These are phyloP conservation scores for Atalantia buxifolia DNA, from an alignment of 345 rosid species.

Conservation along the genomic window DNA sequence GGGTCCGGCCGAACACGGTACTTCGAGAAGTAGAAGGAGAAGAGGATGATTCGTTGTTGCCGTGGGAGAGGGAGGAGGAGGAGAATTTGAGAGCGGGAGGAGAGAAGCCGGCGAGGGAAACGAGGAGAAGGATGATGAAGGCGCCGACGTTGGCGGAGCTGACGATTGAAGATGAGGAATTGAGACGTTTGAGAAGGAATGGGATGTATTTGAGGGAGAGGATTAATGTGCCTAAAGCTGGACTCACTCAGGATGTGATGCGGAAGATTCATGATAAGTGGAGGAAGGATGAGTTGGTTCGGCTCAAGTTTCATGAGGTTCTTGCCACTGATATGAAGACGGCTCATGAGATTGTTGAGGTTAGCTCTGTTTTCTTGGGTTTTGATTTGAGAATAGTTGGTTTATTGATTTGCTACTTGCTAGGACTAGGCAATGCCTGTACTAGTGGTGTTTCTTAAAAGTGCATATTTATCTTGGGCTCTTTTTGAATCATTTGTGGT, in stretches of 20 bases:
- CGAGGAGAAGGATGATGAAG: slow-evolving; percentile 43
- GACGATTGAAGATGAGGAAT: slow-evolving; percentile 84
- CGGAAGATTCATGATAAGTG: slow-evolving; percentile 89
- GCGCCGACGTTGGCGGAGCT: slow-evolving; percentile 91
- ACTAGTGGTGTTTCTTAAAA: not conserved
- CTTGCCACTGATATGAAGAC: slow-evolving; percentile 92
- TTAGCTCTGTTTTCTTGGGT: slow-evolving; percentile 22
- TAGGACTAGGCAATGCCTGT: not conserved
- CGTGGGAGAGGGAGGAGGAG: slow-evolving; percentile 60
- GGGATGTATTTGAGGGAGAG: slow-evolving; percentile 84
- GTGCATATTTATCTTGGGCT: too few relatives aligned
- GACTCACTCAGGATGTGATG: slow-evolving; percentile 73
- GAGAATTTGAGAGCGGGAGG: slow-evolving; percentile 26
- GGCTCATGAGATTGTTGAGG: slow-evolving; percentile 96
- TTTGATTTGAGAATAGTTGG: not conserved
- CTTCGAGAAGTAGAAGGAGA: slow-evolving; percentile 42
- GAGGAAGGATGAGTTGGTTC: slow-evolving; percentile 91
- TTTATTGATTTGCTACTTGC: not conserved
- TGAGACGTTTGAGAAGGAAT: slow-evolving; percentile 68
- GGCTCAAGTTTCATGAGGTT: slow-evolving; percentile 92
- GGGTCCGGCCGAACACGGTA: slow-evolving; percentile 83
- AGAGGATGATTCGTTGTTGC: slow-evolving; percentile 34
- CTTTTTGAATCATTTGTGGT: not conserved
- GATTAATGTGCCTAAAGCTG: slow-evolving; percentile 85
- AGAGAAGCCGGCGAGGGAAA: slow-evolving; percentile 21